These are phyloP conservation scores for Fusarium poae DNA, from an alignment of 2,329 filamentous ascomycete genomes.

Conservation along the genomic window DNA sequence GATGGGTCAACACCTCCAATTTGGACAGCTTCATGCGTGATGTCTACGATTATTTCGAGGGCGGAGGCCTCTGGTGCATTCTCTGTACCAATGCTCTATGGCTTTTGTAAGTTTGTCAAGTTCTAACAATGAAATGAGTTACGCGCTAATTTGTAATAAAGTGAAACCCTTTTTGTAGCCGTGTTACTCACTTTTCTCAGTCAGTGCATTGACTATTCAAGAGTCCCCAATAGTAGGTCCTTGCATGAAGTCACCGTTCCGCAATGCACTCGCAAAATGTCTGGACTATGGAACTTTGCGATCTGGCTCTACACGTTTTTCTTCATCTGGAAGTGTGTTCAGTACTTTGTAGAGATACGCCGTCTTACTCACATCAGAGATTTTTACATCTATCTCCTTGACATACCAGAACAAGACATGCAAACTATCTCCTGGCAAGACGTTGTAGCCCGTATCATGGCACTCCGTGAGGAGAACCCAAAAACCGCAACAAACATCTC, in stretches of 20 bases:
- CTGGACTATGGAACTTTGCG: slow-evolving; percentile 78
- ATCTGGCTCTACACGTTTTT: slow-evolving; percentile 89
- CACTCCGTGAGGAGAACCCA: slow-evolving; percentile 86
- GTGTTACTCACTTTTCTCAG: slow-evolving; percentile 85
- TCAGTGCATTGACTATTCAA: slow-evolving; percentile 86
- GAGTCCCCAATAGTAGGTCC: slow-evolving; percentile 74
- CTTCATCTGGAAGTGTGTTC: slow-evolving; percentile 83
- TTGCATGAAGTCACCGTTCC: slow-evolving; percentile 70
- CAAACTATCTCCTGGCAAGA: slow-evolving; percentile 96
- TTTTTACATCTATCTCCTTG: slow-evolving; percentile 86
- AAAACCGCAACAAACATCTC: slow-evolving; percentile 74
- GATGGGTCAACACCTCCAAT: slow-evolving; percentile 92
- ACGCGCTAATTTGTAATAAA: slow-evolving; percentile 50
- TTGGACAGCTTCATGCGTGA: slow-evolving; percentile 87
- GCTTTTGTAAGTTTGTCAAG: slow-evolving; percentile 70
- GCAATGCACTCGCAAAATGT: slow-evolving; percentile 82
- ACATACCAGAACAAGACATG: slow-evolving; percentile 86
- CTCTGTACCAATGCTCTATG: slow-evolving; percentile 78
- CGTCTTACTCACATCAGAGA: slow-evolving; percentile 83
- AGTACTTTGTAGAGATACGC: slow-evolving; percentile 79
- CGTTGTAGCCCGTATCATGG: slow-evolving; percentile 86
- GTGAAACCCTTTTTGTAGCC: slow-evolving; percentile 85
- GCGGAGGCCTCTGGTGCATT: slow-evolving; percentile 88
- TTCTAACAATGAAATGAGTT: slow-evolving; percentile 1
- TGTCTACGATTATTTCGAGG: slow-evolving; percentile 88